Base-by-base conservation (phyloP, 305 asterid species). In the Rubia balearica region DNA sequence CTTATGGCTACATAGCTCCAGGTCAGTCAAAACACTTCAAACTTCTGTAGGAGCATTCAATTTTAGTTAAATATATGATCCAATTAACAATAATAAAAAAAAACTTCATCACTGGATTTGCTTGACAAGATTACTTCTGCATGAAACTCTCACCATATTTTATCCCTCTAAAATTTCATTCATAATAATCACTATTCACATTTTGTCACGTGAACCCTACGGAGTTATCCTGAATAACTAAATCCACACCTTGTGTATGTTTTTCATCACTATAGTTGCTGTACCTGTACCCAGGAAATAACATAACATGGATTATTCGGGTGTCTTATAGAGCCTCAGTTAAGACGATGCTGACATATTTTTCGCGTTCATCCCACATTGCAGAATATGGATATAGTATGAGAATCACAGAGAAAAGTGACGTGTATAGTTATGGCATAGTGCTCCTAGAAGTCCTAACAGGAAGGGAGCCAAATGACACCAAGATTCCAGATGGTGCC, bases 1-100 rank as follows among this genome's bases (percentile, higher is more conserved):
- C 96, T 19, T 87, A 85, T 71, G 96, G 96, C 33, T 89, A 89
- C 73, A 87, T 89, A 59, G 96, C 96, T 74, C 96, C 90, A 7
- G 96, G 96, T 87, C 68, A 83, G 84, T 65, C 72, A n/a, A 67
- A 53, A 27, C 60, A 62, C 76, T 59, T 43, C 45, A 71, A 21
- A 11, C 65, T 61, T 48, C 67, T 6, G 8, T 43, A 24, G 8
- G 57, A 51, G 21, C 17, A 51, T 51, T 51, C 22, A 16, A 51
- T 51, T 16, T 61, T 13, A 49, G 19, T 33, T 71, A 11, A 5
- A n/a, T 48, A 62, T 33, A 71, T 22, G 36, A 21, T 48, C 45
- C 38, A 38, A 53, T 21, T n/a, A n/a, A n/a, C n/a, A 68, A 17
- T 33, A 17, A 17, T 30, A n/a, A 22, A 12, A 10, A 51, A 57